Evolutionary conservation across 2,329 filamentous ascomycete species (phyloP), one percentile per base, ranked within the genome.

Genomic region (Didymella arachidicola): DNA sequence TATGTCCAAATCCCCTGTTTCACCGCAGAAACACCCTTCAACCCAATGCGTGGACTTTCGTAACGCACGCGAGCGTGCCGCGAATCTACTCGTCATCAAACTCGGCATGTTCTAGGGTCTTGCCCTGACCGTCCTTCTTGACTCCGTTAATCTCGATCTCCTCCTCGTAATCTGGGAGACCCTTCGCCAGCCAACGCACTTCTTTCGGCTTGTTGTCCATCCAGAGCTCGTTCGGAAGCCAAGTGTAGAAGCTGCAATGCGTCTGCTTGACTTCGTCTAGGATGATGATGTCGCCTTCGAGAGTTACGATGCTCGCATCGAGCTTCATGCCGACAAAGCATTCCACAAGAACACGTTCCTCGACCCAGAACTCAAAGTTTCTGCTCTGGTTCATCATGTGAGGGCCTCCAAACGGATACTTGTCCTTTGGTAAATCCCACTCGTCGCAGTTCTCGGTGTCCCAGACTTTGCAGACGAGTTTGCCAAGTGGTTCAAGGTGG

Each of bases 321-420:
- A 83, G 70, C 71, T 80, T 82, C 77, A 82, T 76, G 0, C 92
- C 91, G 0, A 83, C 75, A 58, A 85, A 84, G 69, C 90, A 85
- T 54, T 85, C 79, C 27, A 79, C 60, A 18, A 90, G 76, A 2
- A 86, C 73, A 4, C 82, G 74, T 26, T 86, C 83, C 60, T 97
- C 93, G 3, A 97, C 71, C 69, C 90, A 86, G 63, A 96, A 88
- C 12, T 73, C 72, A 61, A 80, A 77, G 44, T 80, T 81, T 42
- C 57, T 65, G 36, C 84, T 80, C 16, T 75, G 66, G 7, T 59
- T 59, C 11, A 55, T 52, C 57, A 57, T 62, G 7, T 58, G 48
- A 26, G 66, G 65, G 44, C 66, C 66, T 18, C 67, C 69, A 7
- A 63, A 49, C 3, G 67, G 66, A 50, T 72, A 71, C 44, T 68